Conservation (phyloP, 2,329 filamentous ascomycete genomes). For the Diplodia seriata region DNA sequence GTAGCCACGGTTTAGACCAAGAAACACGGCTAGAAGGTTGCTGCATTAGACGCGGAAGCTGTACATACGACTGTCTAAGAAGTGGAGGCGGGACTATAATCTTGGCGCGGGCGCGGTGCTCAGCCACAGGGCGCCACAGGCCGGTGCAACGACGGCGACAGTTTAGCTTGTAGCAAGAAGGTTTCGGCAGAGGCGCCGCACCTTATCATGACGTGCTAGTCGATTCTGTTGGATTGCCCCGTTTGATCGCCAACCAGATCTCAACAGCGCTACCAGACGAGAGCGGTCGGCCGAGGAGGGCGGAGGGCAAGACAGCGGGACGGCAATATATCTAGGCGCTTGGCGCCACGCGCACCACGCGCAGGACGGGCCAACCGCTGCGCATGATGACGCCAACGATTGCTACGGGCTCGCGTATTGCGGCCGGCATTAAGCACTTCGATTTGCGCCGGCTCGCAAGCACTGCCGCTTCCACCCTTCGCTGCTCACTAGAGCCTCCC, state of each 20-base stretch:
- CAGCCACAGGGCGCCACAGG: background rate
- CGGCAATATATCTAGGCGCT: background rate
- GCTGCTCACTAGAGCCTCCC: no score
- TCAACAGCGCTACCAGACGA: background rate
- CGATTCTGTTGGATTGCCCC: background rate
- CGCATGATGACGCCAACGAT: constrained; percentile 19
- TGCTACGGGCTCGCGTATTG: background rate
- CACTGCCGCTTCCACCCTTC: background rate
- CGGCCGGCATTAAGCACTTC: constrained; percentile 4
- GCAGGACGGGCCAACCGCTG: constrained; percentile 5
- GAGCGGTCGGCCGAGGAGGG: background rate
- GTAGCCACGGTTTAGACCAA: no score
- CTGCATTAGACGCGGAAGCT: background rate
- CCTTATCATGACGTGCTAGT: background rate
- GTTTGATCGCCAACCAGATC: background rate
- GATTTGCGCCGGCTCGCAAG: constrained; percentile 8
- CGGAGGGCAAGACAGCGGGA: background rate
- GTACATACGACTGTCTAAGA: no score
- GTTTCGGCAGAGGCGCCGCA: constrained; percentile 4
- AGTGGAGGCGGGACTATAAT: background rate
- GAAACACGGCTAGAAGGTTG: background rate
- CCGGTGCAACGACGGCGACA: background rate
- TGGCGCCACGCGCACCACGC: constrained; percentile 27
- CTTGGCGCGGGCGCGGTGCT: background rate
- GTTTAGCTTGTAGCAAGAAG: background rate